phyloP scores from a whole-genome alignment of 768 basidiomycete genomes.

The Boletus subcaerulescens region DNA sequence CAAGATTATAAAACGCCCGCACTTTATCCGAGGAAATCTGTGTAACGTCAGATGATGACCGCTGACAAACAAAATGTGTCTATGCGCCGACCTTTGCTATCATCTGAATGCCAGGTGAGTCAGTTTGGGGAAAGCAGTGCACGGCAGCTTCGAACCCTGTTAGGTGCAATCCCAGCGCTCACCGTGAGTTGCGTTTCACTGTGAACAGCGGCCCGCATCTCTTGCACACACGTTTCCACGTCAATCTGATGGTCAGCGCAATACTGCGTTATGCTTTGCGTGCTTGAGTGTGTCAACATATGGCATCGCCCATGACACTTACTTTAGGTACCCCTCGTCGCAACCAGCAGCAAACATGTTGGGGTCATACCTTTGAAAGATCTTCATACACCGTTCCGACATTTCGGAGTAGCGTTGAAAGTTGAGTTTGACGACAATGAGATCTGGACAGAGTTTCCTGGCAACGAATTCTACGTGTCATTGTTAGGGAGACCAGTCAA shows the following conservation, averaged over 20 bases:
- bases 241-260: slow-evolving; percentile 64
- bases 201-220: slow-evolving; percentile 72
- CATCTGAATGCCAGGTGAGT: slow-evolving; percentile 50
- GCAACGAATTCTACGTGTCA: slow-evolving; percentile 73
- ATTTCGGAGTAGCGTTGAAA: slow-evolving; percentile 65
- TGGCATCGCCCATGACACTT: slow-evolving; percentile 19
- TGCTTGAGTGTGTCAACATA: slow-evolving; percentile 6
- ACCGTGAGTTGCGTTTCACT: slow-evolving; percentile 84
- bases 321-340: slow-evolving; percentile 94
- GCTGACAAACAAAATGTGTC: not conserved
- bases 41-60: not conserved
- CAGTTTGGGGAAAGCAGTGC: slow-evolving; percentile 11
- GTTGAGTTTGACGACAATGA: slow-evolving; percentile 63
- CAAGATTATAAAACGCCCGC: slow-evolving; percentile 1
- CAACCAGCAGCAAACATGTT: slow-evolving; percentile 73
- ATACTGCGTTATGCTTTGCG: slow-evolving; percentile 74
- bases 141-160: slow-evolving; percentile 59
- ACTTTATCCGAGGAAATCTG: slow-evolving; percentile 94
- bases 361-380: slow-evolving; percentile 70
- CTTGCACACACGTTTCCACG: slow-evolving; percentile 70
- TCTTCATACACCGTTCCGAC: slow-evolving; percentile 67
- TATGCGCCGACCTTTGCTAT: slow-evolving; percentile 81
- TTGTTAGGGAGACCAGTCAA: not conserved
- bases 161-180: slow-evolving; percentile 94
- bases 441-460: slow-evolving; percentile 87